phyloP scores from a whole-genome alignment of 2,329 filamentous ascomycete genomes.

The Diaporthe aspalathi region DNA sequence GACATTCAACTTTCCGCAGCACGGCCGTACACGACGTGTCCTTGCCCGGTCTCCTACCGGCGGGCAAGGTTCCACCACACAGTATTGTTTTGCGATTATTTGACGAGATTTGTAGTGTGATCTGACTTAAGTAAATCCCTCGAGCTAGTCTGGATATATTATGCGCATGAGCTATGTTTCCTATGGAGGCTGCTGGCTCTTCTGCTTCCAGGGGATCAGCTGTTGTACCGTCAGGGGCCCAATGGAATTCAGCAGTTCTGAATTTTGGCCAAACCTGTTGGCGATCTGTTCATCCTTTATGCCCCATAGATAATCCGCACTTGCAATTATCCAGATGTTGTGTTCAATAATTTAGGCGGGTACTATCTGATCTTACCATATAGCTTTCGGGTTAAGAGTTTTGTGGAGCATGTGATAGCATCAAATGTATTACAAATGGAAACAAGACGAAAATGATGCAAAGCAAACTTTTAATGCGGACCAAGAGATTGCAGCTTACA shows the following conservation, averaged over 20 bases:
- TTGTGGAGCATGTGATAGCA: neutral
- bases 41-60: neutral
- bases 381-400: neutral
- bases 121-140: neutral
- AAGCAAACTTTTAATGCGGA: neutral
- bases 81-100: neutral
- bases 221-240: neutral
- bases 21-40: neutral
- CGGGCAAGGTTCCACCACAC: neutral
- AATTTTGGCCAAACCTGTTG: neutral
- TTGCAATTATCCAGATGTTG: neutral
- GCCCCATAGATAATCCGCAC: neutral
- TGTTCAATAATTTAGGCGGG: neutral
- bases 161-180: too few relatives aligned
- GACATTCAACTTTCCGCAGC: neutral
- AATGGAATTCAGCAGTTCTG: neutral
- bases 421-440: too few relatives aligned
- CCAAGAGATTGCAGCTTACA: neutral
- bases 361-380: neutral
- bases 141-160: too few relatives aligned
- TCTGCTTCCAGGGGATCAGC: too few relatives aligned
- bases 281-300: neutral
- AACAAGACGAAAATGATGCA: neutral
- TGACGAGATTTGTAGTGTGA: neutral
- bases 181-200: too few relatives aligned